phyloP scores from a whole-genome alignment of 257 asterid species.

The Cruciata laevipes region DNA sequence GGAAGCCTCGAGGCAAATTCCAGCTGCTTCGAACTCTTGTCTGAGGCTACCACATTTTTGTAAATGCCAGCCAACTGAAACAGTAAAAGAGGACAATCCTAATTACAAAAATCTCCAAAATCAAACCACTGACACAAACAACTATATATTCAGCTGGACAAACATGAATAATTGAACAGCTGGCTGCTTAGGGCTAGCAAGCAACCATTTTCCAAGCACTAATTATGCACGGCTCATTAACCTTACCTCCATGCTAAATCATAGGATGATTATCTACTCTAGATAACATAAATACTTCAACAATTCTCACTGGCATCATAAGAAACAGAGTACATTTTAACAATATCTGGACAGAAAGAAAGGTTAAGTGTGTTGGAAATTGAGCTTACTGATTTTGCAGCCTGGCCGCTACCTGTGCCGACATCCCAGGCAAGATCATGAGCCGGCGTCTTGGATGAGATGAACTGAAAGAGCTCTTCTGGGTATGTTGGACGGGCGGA shows the following conservation, averaged over 20 bases:
- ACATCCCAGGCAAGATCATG: slow-evolving; percentile 70
- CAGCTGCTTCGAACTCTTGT: slow-evolving; percentile 61
- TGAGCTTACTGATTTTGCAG: slow-evolving; percentile 41
- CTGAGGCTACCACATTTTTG: slow-evolving; percentile 60
- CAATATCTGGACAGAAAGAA: too few species aligned
- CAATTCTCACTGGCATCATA: too few species aligned
- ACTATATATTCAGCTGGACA: too few species aligned
- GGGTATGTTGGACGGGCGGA: slow-evolving; percentile 54
- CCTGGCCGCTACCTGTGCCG: slow-evolving; percentile 77
- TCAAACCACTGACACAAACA: not conserved
- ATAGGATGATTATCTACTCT: too few species aligned
- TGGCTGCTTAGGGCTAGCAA: too few species aligned
- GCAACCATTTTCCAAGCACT: too few species aligned
- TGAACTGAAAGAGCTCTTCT: slow-evolving; percentile 44
- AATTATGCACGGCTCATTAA: too few species aligned
- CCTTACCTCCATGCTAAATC: too few species aligned
- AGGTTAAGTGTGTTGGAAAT: too few species aligned
- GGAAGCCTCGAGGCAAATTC: slow-evolving; percentile 51
- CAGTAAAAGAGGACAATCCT: not conserved
- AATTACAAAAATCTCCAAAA: not conserved
- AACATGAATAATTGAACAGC: too few species aligned
- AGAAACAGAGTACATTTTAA: not conserved
- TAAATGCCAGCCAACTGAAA: slow-evolving; percentile 48
- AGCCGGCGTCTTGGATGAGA: slow-evolving; percentile 48
- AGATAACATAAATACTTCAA: too few species aligned